Evolutionary conservation across 768 basidiomycete species (phyloP), one percentile per base, ranked within the genome.

Genomic region (Amyloporia xantha): DNA sequence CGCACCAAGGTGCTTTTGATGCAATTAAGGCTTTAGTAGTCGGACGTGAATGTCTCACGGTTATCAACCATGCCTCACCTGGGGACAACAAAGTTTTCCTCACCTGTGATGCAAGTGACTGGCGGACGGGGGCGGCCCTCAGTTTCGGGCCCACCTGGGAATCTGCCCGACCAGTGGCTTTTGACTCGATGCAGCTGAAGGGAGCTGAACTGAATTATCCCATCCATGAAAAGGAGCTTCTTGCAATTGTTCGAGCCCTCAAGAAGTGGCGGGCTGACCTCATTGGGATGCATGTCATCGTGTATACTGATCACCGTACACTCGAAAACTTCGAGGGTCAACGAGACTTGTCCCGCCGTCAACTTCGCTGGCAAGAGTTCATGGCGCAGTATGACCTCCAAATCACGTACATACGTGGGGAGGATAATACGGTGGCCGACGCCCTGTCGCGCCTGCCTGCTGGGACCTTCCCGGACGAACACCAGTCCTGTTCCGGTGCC

Each of bases 351-450:
- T 70, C 62, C 0, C 51, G 57, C 0, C 46, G 65, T 0, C 74
- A 73, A 24, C 60, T 60, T 0, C 50, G 64, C 0, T 74, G 73
- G 74, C 17, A 68, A 1, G 62, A 74, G 48, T 63, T 67, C 15
- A 49, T 78, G 1, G 45, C 54, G 0, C 53, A 66, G 13, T 77
- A 71, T 47, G 63, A 74, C 33, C 56, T 56, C 28, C 37, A 53
- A 0, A 64, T 73, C 20, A 41, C 47, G 4, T 74, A 74, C 47
- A 50, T 77, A 59, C 42, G 56, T 0, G 75, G 74, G 0, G 54
- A 57, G 0, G 62, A 67, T 3, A 75, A 78, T 50, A 55, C 63
- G 0, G 51, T 70, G 0, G 65, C 69, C 0, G 73, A 78, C 55
- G 66, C 71, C 0, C 54, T 78, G 4, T 76, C 72, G 0, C 55